phyloP scores from a whole-genome alignment of 495 filamentous ascomycete genomes.

The Extremus antarcticus region DNA sequence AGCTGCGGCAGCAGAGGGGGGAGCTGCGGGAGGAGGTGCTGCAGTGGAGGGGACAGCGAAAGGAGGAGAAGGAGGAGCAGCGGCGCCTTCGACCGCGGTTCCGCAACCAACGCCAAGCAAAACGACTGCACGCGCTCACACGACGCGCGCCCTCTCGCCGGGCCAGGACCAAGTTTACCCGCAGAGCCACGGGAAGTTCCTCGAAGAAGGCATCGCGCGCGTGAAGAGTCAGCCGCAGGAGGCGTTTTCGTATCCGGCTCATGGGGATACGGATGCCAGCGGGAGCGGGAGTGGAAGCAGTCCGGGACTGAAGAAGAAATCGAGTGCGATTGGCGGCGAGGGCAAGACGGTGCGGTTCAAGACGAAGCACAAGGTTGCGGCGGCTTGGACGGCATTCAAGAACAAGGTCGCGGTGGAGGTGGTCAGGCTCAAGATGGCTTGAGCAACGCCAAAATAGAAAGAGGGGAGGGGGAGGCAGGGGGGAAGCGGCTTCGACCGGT shows the following conservation, averaged over 20 bases:
- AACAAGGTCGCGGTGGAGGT: neutral
- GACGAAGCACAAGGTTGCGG: neutral
- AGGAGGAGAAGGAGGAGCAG: neutral
- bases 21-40: neutral
- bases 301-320: neutral
- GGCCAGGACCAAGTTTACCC: conserved; percentile 2
- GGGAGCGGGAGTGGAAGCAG: neutral
- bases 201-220: neutral
- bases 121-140: neutral
- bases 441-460: no score
- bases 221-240: conserved; percentile 8
- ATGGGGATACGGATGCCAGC: neutral
- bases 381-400: conserved; percentile 6
- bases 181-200: neutral
- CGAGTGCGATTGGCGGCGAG: neutral
- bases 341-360: neutral
- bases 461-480: no score
- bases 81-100: neutral
- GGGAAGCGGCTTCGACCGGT: neutral
- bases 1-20: neutral
- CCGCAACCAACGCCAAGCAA: neutral
- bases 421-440: no score
- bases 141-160: neutral
- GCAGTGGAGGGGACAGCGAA: neutral
- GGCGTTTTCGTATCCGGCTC: conserved; percentile 3